Percentiles rank a stretch among this genome's conserved stretches.
These are phyloP conservation scores for Monosporascus sp. DNA, from an alignment of 2,329 filamentous ascomycete species.

Conservation along the genomic window DNA sequence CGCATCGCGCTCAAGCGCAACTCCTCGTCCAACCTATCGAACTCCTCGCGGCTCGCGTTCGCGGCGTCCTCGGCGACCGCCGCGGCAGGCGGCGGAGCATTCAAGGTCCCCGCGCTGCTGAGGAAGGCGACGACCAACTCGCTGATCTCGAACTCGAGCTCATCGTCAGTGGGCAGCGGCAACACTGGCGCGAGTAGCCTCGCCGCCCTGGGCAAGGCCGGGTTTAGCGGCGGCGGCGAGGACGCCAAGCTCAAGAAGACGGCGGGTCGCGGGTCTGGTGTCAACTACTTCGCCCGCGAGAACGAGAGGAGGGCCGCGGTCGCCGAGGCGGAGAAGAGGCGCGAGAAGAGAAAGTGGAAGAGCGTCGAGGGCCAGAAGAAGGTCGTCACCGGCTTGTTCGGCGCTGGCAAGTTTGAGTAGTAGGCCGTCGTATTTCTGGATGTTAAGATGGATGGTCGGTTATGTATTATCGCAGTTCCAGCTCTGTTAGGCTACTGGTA, in stretches of 20 bases:
- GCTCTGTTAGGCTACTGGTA: too few relatives aligned
- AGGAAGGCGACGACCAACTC: slow-evolving; percentile 68
- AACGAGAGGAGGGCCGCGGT: slow-evolving; percentile 51
- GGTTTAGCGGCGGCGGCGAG: slow-evolving; percentile 31
- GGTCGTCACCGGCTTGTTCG: slow-evolving; percentile 54
- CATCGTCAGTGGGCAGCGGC: not conserved
- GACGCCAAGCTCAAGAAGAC: slow-evolving; percentile 54
- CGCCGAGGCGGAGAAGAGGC: slow-evolving; percentile 51
- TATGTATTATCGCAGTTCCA: too few relatives aligned
- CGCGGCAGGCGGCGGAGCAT: slow-evolving; percentile 35
- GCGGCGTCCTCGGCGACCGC: slow-evolving; percentile 35
- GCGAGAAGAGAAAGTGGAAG: slow-evolving; percentile 53
- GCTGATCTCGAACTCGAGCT: slow-evolving; percentile 31
- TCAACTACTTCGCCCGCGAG: slow-evolving; percentile 57
- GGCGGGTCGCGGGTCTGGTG: slow-evolving; percentile 54
- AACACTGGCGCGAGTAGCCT: slow-evolving; percentile 1
- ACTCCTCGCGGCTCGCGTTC: slow-evolving; percentile 51
- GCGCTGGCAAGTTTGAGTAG: slow-evolving; percentile 49
- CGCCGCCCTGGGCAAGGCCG: not conserved
- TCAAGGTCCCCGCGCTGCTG: slow-evolving; percentile 67
- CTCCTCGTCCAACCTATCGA: slow-evolving; percentile 20
- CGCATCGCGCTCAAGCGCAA: slow-evolving; percentile 64
- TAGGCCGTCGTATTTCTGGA: not conserved
- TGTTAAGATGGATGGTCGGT: not conserved
- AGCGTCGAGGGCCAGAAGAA: slow-evolving; percentile 53